phyloP scores from a whole-genome alignment of 75 land plant genomes.

The Gnetum montanum region DNA sequence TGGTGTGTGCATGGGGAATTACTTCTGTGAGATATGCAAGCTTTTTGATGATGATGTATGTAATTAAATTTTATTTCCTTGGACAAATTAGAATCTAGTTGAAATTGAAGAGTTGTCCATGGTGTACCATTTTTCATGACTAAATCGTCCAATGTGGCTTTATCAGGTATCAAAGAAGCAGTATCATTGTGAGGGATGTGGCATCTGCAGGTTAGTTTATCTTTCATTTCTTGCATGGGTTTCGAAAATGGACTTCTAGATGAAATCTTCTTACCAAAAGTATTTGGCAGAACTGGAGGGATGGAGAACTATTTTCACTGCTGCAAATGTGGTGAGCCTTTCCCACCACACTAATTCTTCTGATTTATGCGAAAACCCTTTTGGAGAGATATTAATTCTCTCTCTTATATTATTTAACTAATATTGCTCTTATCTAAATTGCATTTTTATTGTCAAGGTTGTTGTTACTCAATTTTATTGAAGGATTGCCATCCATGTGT shows the following conservation, averaged over 20 bases:
- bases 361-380: conserved; percentile 7
- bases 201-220: conserved; percentile 55
- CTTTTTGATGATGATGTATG: conserved; percentile 77
- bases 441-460: conserved; percentile 26
- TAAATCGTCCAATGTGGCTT: too few relatives aligned
- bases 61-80: neutral
- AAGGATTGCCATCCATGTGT: conserved; percentile 72
- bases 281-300: conserved; percentile 70
- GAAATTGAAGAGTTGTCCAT: too few relatives aligned
- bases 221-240: neutral
- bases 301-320: conserved; percentile 84
- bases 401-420: neutral
- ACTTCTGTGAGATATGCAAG: conserved; percentile 64
- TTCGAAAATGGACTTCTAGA: too few relatives aligned
- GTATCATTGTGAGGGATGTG: conserved; percentile 76
- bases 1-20: conserved; percentile 81
- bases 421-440: neutral
- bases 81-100: too few relatives aligned
- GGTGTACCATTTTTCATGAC: too few relatives aligned
- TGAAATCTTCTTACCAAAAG: neutral
- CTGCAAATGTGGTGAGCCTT: conserved; percentile 72
- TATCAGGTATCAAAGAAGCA: conserved; percentile 66
- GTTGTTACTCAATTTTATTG: conserved; percentile 57
- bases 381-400: neutral
- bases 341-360: too few relatives aligned